Base-by-base conservation (phyloP, 2,329 filamentous ascomycete genomes). In the Monilinia fructigena region DNA sequence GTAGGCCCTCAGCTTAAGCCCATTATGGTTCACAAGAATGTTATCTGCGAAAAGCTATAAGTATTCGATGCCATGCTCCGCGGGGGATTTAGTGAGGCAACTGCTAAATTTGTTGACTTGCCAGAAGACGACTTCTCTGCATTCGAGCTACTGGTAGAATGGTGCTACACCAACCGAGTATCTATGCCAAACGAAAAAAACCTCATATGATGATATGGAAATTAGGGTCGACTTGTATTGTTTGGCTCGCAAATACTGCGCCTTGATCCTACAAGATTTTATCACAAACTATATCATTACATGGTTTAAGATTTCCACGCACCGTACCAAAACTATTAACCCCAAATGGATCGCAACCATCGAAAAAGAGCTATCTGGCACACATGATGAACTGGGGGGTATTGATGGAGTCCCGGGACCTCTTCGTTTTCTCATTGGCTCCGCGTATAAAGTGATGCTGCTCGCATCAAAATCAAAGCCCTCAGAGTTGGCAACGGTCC, bases 21-120 rank as follows among this genome's bases (percentile, higher is more conserved):
- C 48, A 55, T 55, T 1, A 3, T 31, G 20, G 28, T 68, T 5
- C 66, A 68, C 54, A 65, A 68, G 40, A 47, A 59, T 8, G 14
- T 70, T 12, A 26, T 70, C 23, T 70, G 68, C 40, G 53, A 66
- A 20, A 45, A 61, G 16, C n/a, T 53, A 3, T 23, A 56, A 8
- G 66, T 58, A 54, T 68, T 70, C 35, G 60, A 68, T 26, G 55
- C 59, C 45, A 59, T 66, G 38, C 68, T 70, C 20, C 45, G 55
- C 4, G 52, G 65, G 10, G 23, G 20, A 7, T 70, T 70, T 23
- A 42, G 18, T 3, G 70, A 71, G 26, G 55, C 42, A 26, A 50
- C 5, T 10, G 45, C 52, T 12, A 67, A 68, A 23, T 20, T 56
- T 10, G 64, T 64, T 31, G 31, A 54, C 8, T 40, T 69, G 1